Evolutionary conservation across 2,329 filamentous ascomycete genomes (phyloP).

Genomic region (Plenodomus biglobosus): DNA sequence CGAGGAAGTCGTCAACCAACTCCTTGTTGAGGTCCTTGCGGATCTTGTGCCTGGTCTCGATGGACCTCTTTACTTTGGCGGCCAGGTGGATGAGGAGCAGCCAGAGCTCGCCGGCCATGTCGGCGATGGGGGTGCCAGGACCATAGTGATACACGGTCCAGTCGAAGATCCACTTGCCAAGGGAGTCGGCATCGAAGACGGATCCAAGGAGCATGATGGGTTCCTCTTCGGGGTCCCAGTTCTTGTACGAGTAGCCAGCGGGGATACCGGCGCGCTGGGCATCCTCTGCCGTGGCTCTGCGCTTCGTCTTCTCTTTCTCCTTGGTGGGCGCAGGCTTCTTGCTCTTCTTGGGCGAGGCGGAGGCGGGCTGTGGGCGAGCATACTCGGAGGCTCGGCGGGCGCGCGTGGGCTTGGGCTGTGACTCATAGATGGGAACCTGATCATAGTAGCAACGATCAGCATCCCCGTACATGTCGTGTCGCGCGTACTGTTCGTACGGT

Average conservation of each 20-base stretch:
- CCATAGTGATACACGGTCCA: slow-evolving; percentile 95
- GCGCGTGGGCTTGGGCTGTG: slow-evolving; percentile 48
- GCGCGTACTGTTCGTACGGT: slow-evolving; percentile 52
- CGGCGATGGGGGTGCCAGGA: slow-evolving; percentile 77
- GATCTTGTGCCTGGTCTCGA: slow-evolving; percentile 74
- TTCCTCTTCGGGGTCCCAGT: slow-evolving; percentile 94
- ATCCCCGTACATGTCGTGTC: slow-evolving; percentile 58
- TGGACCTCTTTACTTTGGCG: slow-evolving; percentile 88
- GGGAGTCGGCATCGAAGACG: slow-evolving; percentile 94
- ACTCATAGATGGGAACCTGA: slow-evolving; percentile 53
- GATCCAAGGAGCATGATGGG: slow-evolving; percentile 93
- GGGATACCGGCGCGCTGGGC: slow-evolving; percentile 70
- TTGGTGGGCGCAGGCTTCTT: slow-evolving; percentile 34
- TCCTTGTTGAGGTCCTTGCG: slow-evolving; percentile 72
- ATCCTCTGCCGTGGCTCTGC: slow-evolving; percentile 65
- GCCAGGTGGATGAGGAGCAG: slow-evolving; percentile 89
- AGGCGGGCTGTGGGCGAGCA: slow-evolving; percentile 48
- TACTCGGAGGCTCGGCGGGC: slow-evolving; percentile 59
- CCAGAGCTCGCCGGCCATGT: slow-evolving; percentile 94
- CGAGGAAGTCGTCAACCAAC: slow-evolving; percentile 86
- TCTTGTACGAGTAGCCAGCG: slow-evolving; percentile 89
- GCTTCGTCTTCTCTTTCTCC: slow-evolving; percentile 30
- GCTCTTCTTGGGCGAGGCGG: slow-evolving; percentile 42
- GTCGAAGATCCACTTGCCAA: slow-evolving; percentile 99
- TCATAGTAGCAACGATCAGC: slow-evolving; percentile 57